Percentiles rank a stretch among this genome's conserved stretches.
Conservation (phyloP, 768 basidiomycete genomes). For the Collybia nuda region DNA sequence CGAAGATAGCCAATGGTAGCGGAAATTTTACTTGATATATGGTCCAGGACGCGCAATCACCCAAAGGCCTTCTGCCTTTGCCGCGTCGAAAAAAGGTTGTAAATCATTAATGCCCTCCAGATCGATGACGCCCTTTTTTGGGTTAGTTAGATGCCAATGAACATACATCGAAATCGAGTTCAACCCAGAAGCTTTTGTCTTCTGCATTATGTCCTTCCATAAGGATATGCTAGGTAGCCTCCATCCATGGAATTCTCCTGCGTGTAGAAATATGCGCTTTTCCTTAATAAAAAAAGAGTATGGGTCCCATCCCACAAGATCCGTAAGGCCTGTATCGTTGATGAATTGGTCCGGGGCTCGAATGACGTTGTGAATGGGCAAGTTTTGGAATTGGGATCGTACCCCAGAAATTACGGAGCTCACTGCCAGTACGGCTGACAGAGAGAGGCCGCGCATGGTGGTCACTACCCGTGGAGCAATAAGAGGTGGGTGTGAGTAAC, state of each 20-base stretch:
- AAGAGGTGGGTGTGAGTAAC: no score
- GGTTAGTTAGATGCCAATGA: conserved; percentile 16
- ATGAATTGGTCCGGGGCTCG: not conserved
- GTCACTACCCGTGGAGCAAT: no score
- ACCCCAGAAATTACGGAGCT: no score
- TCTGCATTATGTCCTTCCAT: conserved; percentile 15
- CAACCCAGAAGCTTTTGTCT: conserved; percentile 14
- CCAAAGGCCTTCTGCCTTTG: conserved; percentile 14
- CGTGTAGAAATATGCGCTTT: conserved; percentile 13
- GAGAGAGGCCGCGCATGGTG: no score
- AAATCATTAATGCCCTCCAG: conserved; percentile 15
- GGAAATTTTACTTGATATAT: conserved; percentile 12
- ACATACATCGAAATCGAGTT: conserved; percentile 15
- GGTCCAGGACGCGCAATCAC: conserved; percentile 15
- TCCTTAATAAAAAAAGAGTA: conserved; percentile 15
- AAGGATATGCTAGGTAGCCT: conserved; percentile 12
- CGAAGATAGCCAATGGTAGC: not conserved
- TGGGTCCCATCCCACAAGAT: conserved; percentile 12
- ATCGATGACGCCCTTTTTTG: conserved; percentile 13
- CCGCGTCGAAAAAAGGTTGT: conserved; percentile 15
- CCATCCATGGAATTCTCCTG: conserved; percentile 17
- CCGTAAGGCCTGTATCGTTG: conserved; percentile 12
- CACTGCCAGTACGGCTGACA: no score
- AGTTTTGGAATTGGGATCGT: no score
- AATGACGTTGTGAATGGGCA: no score